Conservation (phyloP, 2,329 filamentous ascomycete genomes). For the Colletotrichum neosansevieriae region DNA sequence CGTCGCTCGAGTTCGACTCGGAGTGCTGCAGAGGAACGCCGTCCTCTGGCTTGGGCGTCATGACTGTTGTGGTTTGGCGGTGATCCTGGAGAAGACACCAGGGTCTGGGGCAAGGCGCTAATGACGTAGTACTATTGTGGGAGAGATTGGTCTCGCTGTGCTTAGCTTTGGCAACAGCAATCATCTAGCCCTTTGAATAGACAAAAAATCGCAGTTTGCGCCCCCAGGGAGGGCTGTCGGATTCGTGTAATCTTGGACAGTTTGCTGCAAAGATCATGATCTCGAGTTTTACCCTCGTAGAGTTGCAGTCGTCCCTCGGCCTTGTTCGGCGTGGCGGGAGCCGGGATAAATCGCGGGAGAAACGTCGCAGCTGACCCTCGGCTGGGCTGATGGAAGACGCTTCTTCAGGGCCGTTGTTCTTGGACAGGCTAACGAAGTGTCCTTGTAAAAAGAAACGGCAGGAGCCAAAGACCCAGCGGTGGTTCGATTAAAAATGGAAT, state of each 20-base stretch:
- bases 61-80: neutral
- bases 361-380: conserved; percentile 3
- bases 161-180: conserved; percentile 9
- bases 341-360: conserved; percentile 11
- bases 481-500: conserved; percentile 15
- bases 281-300: conserved; percentile 14
- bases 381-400: conserved; percentile 11
- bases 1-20: conserved; percentile 42
- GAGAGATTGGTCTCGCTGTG: conserved; percentile 4
- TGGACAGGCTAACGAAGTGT: neutral
- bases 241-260: conserved; percentile 18
- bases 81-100: conserved; percentile 19
- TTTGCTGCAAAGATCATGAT: conserved; percentile 30
- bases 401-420: neutral
- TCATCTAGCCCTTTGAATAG: conserved; percentile 6
- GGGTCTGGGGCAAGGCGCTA: conserved; percentile 1
- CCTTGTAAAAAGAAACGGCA: neutral
- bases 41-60: conserved; percentile 30
- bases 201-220: neutral
- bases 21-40: conserved; percentile 41
- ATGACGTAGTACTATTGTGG: neutral
- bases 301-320: conserved; percentile 25
- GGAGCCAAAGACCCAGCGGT: neutral
- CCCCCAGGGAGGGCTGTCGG: conserved; percentile 2
- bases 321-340: conserved; percentile 21